Evolutionary conservation across 805 yeast genomes (phyloP).

Genomic region (Yarrowia keelungensis): DNA sequence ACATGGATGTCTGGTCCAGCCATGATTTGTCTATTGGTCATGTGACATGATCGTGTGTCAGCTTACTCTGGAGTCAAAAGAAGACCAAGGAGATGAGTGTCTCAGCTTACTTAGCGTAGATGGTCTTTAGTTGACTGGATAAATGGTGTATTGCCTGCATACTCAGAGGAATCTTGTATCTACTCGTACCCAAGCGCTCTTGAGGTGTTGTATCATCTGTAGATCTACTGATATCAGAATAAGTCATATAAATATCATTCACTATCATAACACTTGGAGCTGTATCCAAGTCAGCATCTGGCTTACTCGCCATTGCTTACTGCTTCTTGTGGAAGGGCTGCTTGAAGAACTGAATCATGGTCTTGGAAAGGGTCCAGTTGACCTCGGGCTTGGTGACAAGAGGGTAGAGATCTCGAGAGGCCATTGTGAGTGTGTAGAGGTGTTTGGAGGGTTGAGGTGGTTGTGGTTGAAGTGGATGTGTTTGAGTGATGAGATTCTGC

Average conservation of each 20-base stretch:
- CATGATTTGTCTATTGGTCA: too few species aligned
- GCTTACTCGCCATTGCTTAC: too few species aligned
- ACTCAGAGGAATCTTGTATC: too few species aligned
- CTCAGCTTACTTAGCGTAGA: neutral
- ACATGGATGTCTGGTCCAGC: neutral
- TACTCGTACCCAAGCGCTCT: too few species aligned
- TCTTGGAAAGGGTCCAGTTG: conserved; percentile 16
- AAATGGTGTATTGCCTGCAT: too few species aligned
- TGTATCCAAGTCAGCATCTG: too few species aligned
- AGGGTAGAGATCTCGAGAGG: conserved; percentile 30
- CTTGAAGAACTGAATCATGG: neutral
- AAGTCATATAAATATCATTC: conserved; percentile 2
- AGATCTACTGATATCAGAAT: too few species aligned
- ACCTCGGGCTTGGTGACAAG: conserved; percentile 16
- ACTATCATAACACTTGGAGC: neutral
- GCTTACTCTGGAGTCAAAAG: too few species aligned
- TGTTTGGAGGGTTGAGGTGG: neutral
- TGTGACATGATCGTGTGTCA: too few species aligned
- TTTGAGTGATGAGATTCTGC: neutral
- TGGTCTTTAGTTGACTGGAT: too few species aligned
- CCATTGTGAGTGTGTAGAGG: neutral
- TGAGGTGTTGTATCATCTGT: too few species aligned
- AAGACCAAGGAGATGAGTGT: neutral
- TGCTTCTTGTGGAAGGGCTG: conserved; percentile 20
- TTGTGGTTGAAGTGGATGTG: neutral